Percentiles rank a stretch among this genome's conserved stretches.
These are phyloP conservation scores for Pezizomycotina sp. DNA, from an alignment of 2,329 filamentous ascomycete species.

Conservation along the genomic window DNA sequence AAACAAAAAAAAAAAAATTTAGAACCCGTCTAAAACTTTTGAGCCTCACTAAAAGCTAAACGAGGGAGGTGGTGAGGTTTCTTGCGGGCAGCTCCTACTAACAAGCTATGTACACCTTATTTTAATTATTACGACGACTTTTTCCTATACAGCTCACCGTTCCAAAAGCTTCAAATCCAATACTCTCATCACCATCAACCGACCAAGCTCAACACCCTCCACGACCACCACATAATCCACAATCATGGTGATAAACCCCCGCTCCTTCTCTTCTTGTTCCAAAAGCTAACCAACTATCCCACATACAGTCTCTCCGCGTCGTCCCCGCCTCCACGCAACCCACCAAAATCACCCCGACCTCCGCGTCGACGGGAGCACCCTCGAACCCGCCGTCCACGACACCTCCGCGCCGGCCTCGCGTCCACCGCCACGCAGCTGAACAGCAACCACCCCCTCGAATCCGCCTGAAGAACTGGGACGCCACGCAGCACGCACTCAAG, in stretches of 20 bases:
- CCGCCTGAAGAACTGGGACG: slow-evolving; percentile 76
- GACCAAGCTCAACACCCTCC: no score
- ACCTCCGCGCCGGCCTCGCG: slow-evolving; percentile 69
- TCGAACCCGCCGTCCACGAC: slow-evolving; percentile 91
- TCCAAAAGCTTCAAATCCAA: background rate
- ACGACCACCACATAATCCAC: background rate
- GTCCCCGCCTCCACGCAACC: slow-evolving; percentile 54
- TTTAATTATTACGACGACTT: no score
- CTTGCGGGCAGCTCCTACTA: no score
- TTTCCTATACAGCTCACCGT: slow-evolving; percentile 1
- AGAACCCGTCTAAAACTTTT: no score
- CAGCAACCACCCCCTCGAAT: slow-evolving; percentile 78
- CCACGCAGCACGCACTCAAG: slow-evolving; percentile 71
- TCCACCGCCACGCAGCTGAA: slow-evolving; percentile 38
- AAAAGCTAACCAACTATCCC: slow-evolving; percentile 6
- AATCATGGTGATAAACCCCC: slow-evolving; percentile 6
- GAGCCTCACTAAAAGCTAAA: no score
- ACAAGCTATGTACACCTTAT: no score
- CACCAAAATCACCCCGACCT: slow-evolving; percentile 41
- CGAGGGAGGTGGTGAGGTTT: no score
- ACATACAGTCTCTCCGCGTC: slow-evolving; percentile 72
- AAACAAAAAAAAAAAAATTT: no score
- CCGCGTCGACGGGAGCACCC: slow-evolving; percentile 53
- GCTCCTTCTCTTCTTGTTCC: background rate
- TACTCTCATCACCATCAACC: slow-evolving; percentile 1